Percentiles rank a stretch among this genome's conserved stretches.
Conservation (phyloP, 768 basidiomycete species). For the Clitopilus hobsonii region DNA sequence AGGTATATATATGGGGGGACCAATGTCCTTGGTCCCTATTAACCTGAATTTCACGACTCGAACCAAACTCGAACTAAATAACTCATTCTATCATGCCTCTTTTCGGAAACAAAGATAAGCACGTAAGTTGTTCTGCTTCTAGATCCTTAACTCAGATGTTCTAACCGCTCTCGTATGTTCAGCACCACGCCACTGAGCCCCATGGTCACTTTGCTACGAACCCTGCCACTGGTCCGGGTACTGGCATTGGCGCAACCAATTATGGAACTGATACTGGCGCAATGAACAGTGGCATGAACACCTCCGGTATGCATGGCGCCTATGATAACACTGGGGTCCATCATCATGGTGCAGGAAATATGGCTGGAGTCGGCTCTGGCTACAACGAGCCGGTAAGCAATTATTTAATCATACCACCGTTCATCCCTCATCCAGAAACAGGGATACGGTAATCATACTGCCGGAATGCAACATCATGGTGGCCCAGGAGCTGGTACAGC, state of each 20-base stretch:
- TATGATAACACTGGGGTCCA: background rate
- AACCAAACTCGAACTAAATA: background rate
- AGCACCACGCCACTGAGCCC: slow-evolving; percentile 8
- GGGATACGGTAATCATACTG: slow-evolving; percentile 1
- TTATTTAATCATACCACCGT: background rate
- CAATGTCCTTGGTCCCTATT: background rate
- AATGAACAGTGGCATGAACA: background rate
- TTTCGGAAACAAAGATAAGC: slow-evolving; percentile 20
- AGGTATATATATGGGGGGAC: background rate
- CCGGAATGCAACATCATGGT: slow-evolving; percentile 2
- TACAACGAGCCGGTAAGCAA: background rate
- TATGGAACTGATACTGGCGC: background rate
- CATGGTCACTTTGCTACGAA: background rate
- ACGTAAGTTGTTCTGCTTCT: background rate
- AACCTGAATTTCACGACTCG: background rate
- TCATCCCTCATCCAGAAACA: too few relatives aligned
- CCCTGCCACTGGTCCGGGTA: slow-evolving; percentile 2
- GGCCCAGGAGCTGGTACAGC: slow-evolving; percentile 6
- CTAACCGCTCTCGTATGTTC: background rate
- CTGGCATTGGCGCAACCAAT: background rate
- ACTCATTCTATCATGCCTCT: slow-evolving; percentile 22
- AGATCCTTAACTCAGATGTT: too few relatives aligned
- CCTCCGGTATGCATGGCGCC: background rate
- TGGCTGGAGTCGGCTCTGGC: background rate
- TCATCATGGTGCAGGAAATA: background rate